phyloP scores from a whole-genome alignment of 257 asterid species.

The Solanum appendiculatum region DNA sequence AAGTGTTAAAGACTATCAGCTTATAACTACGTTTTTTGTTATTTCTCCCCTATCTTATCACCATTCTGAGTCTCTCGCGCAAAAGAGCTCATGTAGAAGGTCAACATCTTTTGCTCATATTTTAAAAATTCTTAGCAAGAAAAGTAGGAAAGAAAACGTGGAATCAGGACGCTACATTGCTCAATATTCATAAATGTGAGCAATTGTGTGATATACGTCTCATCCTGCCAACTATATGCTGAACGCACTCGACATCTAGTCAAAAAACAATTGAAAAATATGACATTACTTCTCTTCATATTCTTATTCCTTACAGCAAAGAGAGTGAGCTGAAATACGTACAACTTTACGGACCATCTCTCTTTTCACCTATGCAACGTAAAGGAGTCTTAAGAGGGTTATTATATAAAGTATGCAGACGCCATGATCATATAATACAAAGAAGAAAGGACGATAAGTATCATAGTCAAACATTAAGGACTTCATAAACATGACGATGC shows the following conservation, averaged over 20 bases:
- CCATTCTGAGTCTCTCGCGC: background rate
- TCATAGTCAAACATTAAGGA: background rate
- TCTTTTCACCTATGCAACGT: no score
- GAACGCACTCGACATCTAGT: no score
- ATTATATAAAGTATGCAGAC: no score
- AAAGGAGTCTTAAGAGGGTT: no score
- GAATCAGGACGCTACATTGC: background rate
- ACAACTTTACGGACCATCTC: no score
- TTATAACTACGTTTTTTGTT: background rate
- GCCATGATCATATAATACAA: background rate
- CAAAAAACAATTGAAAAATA: no score
- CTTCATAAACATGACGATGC: background rate
- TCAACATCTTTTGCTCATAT: background rate
- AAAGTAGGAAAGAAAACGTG: background rate
- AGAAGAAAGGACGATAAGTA: background rate
- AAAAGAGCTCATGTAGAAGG: background rate
- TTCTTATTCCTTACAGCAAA: no score
- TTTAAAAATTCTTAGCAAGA: background rate
- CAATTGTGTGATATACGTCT: background rate
- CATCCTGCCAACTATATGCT: no score
- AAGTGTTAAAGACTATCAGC: background rate
- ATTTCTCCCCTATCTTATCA: background rate
- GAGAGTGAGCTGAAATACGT: no score
- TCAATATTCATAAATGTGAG: background rate
- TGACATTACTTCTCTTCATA: no score